Evolutionary conservation across 2,329 filamentous ascomycete species (phyloP), one percentile per base, ranked within the genome.

Genomic region (Pyrenochaeta sp.): DNA sequence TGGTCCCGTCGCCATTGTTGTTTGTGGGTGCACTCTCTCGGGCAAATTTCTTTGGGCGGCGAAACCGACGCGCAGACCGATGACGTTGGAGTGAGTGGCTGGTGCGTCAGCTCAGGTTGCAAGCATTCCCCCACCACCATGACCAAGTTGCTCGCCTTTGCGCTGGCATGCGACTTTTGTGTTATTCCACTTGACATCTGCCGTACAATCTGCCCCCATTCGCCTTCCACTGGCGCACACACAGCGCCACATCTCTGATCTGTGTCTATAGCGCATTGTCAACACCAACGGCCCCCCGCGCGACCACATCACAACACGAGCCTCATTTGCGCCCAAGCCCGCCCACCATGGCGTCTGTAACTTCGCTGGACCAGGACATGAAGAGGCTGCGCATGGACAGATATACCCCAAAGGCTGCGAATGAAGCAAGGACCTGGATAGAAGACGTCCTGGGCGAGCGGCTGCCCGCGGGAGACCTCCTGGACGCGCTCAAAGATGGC

Each of bases 291-390:
- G 39, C 37, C 45, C 21, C 41, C 30, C 36, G 46, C 47, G 45
- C 50, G n/a, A n/a, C 51, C 54, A 60, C 47, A 46, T 39, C 49
- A 45, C 35, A 45, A 45, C 27, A 51, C n/a, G n/a, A 49, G 51
- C 52, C 47, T 42, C 30, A 51, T 51, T 60, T 51, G 57, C 53
- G 54, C 61, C 52, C 62, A 59, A 54, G 39, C 30, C n/a, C 41
- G 41, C 33, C 58, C 56, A 53, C 55, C 63, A 98, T 98, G 94
- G 93, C 94, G 66, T 97, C 94, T 33, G 94, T 98, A 29, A 86
- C 91, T 60, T 97, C 92, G 60, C 82, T 99, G 56, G 95, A 98
- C 79, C 94, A 94, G 77, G 95, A 99, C 81, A 84, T 99, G 87
- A 91, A 91, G 83, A 92, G 88, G 75, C 78, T 98, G 84, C 93